Evolutionary conservation across 805 yeast species (phyloP), one percentile per base, ranked within the genome.

Genomic region (Yamadazyma olivae): DNA sequence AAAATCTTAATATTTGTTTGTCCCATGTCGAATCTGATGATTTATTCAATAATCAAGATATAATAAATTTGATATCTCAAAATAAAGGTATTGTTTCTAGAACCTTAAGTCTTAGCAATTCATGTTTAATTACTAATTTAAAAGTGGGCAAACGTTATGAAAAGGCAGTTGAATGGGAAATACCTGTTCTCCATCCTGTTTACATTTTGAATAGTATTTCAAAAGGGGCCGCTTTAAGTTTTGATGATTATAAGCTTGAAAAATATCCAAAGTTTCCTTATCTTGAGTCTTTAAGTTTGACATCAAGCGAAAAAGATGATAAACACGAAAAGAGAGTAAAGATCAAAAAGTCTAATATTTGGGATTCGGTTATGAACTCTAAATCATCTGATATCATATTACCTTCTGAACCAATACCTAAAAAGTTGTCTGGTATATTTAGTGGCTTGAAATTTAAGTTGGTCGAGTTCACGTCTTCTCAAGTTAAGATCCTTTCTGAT

Each of bases 11-110:
- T 5, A 51, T 74, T 13, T 76, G 80, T 45, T 48, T 75, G 20
- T 71, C 78, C 1, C 57, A 65, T 46, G 40, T 60, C 47, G 59
- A 53, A 26, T 19, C 46, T 10, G 44, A 43, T 29, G 37, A 33
- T 26, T 10, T 33, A 3, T 18, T 14, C 17, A n/a, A n/a, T n/a
- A n/a, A n/a, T n/a, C 29, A 36, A 10, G n/a, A 16, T 22, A 21
- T 10, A n/a, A 20, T 3, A 13, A 33, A 40, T 41, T 22, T 51
- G 45, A 60, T 80, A 6, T 51, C 44, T 23, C 52, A 58, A 3
- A 51, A 71, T 46, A 81, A 81, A 3, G 86, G 83, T 3, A 56
- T 53, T 14, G 69, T 71, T 2, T 67, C 77, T 1, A 75, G 72
- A 16, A 68, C 81, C 1, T 56, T 80, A 24, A 71, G 77, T 2